Evolutionary conservation across 2,329 filamentous ascomycete genomes (phyloP), one percentile per base, ranked within the genome.

Genomic region (Trichophaea hybrida): DNA sequence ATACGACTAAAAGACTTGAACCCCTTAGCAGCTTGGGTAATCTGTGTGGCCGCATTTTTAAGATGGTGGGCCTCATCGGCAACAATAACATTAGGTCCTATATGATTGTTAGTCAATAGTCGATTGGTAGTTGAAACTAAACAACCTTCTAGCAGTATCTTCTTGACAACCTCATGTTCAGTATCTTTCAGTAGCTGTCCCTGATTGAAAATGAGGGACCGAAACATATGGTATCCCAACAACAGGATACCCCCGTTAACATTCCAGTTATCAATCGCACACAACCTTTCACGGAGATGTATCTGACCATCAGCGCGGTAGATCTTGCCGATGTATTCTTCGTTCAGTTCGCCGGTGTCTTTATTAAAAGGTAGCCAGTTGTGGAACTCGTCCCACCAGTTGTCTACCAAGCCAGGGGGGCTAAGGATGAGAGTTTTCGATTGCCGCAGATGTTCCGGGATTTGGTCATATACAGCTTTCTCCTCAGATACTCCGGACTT

Each of bases 1-100:
- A 96, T 86, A 8, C 89, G 82, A 61, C 78, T 83, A 57, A 75
- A 79, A 0, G 88, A 86, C 61, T 71, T 75, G 69, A 96, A 84
- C 8, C 74, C 71, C 1, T 74, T 73, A 17, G 83, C 80, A 5
- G 79, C 76, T 40, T 71, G 64, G 48, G 81, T 75, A 37, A 84
- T 73, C 17, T 75, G 72, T 0, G 82, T 75, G 0, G 69, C 70
- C 0, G 74, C 71, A 63, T 88, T 89, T 71, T 93, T 94, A 69
- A 95, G 73, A 24, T 72, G 74, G 69, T 96, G 90, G 0, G 88
- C 89, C 71, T 96, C 90, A 68, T 96, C 90, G 0, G 85, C 86
- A 55, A 96, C 73, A 24, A 94, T 82, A 50, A 95, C 78, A 61
- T 79, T 85, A 0, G 89, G 81, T 0, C 76, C 74, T 53, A 35